Conservation (phyloP, 345 rosid species). For the Salix viminalis region DNA sequence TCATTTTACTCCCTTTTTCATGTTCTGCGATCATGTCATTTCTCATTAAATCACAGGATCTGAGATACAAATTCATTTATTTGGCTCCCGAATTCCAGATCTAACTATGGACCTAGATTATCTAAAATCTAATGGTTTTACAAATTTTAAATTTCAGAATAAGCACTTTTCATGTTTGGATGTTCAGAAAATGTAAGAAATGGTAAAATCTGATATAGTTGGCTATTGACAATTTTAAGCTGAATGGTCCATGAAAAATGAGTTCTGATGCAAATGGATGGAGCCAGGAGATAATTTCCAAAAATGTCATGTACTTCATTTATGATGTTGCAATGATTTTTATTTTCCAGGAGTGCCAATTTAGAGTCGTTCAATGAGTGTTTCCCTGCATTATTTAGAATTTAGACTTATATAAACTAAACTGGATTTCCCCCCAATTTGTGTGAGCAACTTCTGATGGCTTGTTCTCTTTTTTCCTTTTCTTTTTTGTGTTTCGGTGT, state of each 20-base stretch:
- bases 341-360: background rate
- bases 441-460: background rate
- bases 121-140: background rate
- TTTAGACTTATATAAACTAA: background rate
- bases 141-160: background rate
- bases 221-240: background rate
- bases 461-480: background rate
- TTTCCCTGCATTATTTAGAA: background rate
- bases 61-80: background rate
- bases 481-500: constrained; percentile 11
- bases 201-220: background rate
- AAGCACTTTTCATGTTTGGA: background rate
- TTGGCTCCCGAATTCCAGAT: background rate
- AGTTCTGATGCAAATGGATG: background rate
- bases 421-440: background rate
- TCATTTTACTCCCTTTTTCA: background rate
- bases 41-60: background rate
- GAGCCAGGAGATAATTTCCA: background rate
- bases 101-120: background rate
- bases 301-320: background rate
- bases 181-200: background rate
- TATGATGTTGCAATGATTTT: background rate
- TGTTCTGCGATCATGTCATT: constrained; percentile 1
- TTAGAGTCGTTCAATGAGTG: background rate
- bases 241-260: background rate